Evolutionary conservation across 1,284 basidiomycete species (phyloP).

Genomic region (Pascua sp.): DNA sequence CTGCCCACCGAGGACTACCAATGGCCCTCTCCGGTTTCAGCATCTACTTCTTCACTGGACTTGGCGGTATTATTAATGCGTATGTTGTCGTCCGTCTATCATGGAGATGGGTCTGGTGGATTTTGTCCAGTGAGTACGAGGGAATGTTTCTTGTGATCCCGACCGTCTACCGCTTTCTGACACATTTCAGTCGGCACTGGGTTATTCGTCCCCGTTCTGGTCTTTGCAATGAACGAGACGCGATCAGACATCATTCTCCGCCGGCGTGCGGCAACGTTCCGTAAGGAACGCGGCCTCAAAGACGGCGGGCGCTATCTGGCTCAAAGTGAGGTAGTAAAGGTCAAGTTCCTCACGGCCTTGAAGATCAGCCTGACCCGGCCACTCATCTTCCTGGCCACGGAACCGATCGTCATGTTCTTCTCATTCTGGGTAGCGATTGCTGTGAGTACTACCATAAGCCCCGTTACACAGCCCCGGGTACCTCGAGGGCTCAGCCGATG

Average conservation of each 20-base stretch:
- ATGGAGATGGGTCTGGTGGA: constrained; percentile 82
- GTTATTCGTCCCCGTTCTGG: constrained; percentile 31
- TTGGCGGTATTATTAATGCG: constrained; percentile 57
- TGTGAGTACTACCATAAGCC: constrained; percentile 15
- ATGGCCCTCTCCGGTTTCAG: constrained; percentile 14
- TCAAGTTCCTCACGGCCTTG: constrained; percentile 35
- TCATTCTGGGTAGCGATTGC: constrained; percentile 71
- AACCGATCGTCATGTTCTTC: constrained; percentile 71
- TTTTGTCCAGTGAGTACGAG: constrained; percentile 57
- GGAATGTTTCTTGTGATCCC: background rate
- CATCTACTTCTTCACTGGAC: constrained; percentile 9
- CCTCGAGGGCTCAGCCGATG: too few species aligned
- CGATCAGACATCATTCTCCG: constrained; percentile 44
- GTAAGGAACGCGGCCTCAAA: constrained; percentile 36
- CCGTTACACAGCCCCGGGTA: too few species aligned
- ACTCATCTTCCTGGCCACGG: constrained; percentile 60
- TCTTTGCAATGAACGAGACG: constrained; percentile 45
- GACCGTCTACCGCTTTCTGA: constrained; percentile 7
- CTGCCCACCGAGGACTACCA: constrained; percentile 14
- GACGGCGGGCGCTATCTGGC: constrained; percentile 47
- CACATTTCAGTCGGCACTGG: constrained; percentile 28
- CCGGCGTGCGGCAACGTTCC: constrained; percentile 30
- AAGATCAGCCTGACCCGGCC: constrained; percentile 37
- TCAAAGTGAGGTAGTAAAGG: constrained; percentile 43
- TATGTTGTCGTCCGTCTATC: constrained; percentile 63